Base-by-base conservation (phyloP, 176 grass and related monocot genomes). In the Microstegium vimineum region DNA sequence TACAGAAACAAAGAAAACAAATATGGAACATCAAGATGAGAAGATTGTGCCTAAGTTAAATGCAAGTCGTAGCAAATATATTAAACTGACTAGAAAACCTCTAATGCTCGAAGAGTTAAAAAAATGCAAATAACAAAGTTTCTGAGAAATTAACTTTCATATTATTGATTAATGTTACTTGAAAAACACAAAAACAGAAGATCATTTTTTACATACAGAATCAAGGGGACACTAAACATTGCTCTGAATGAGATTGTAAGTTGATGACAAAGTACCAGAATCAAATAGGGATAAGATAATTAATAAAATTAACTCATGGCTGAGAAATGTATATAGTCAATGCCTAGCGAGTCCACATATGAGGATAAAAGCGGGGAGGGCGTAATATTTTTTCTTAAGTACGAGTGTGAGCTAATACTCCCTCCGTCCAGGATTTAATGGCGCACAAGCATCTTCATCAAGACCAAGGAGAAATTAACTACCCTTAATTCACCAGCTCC, bases 121-220 rank as follows among this genome's bases (percentile, higher is more conserved):
- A 5, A 78, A 66, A 73, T 73, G 34, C 35, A 90, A 90, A 34
- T 51, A 82, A 38, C 40, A 77, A 76, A 43, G 34, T 81, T 56
- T 4, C n/a, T 71, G 41, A 82, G 41, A 82, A 64, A 64, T n/a
- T 67, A 57, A 80, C 8, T 56, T 46, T 63, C 27, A 28, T 65
- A 62, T 20, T 28, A 27, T 51, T 7, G 40, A 1, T 60, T 45
- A 23, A 35, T 59, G 20, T 26, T 34, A 41, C 2, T 20, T 8
- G 26, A 25, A 43, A 73, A 28, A 73, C 34, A 84, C 27, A 52
- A 8, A 36, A 56, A 78, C 22, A 61, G 18, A 47, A 37, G 32
- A 64, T 10, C n/a, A 45, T 59, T 62, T 69, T 46, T 62, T 30
- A 69, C 38, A 28, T 27, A 62, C 1, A 13, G 42, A 62, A 85